Evolutionary conservation across 1,139 yeast species (phyloP).

Genomic region (Hemisphaericaspora lyxosophila): DNA sequence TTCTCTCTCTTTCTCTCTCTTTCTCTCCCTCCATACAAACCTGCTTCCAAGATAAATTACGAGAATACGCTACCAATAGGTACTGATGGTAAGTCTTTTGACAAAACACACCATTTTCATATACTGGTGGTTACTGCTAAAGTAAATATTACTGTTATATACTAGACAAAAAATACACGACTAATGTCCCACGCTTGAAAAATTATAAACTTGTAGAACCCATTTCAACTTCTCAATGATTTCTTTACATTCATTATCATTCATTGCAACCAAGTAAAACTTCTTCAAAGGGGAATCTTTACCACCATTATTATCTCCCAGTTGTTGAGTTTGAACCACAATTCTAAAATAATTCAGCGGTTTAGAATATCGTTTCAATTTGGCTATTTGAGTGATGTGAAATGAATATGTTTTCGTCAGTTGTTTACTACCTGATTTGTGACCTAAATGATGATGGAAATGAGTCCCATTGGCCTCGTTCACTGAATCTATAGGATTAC

Average conservation of each 20-base stretch:
- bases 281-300: conserved; percentile 53
- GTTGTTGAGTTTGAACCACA: conserved; percentile 58
- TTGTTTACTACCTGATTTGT: conserved; percentile 35
- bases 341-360: conserved; percentile 81
- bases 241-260: conserved; percentile 62
- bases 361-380: conserved; percentile 74
- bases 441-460: conserved; percentile 45
- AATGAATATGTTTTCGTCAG: conserved; percentile 80
- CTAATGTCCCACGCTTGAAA: conserved; percentile 12
- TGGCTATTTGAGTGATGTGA: conserved; percentile 76
- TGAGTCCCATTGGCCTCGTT: conserved; percentile 10
- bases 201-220: conserved; percentile 48
- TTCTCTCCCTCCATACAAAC: not conserved
- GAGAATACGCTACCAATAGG: no score
- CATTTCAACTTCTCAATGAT: conserved; percentile 67
- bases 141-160: no score
- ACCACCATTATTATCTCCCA: conserved; percentile 41
- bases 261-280: conserved; percentile 81
- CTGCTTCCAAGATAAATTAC: not conserved
- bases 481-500: conserved; percentile 43
- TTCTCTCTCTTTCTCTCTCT: not conserved
- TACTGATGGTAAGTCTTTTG: no score
- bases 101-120: no score
- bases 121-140: no score
- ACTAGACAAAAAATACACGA: not conserved